Base-by-base conservation (phyloP, 345 rosid species). In the Gossypioides kirkii region DNA sequence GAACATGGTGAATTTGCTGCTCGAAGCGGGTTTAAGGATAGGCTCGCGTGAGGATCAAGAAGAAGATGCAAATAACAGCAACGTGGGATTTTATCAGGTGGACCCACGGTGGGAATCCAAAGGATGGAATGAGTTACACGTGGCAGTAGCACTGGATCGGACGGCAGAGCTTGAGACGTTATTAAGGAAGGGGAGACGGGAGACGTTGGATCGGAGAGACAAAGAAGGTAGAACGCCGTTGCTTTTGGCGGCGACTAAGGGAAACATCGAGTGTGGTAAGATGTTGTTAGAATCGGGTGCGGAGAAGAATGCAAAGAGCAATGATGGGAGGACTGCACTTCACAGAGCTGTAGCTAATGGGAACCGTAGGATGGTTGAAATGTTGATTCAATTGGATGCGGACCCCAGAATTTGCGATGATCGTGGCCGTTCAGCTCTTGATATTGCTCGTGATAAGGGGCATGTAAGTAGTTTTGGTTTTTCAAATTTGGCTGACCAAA, bases 371-470 rank as follows among this genome's bases (percentile, higher is more conserved):
- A 85, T 83, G 88, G 86, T 61, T 17, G 81, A 83, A 74, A 74
- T 76, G 84, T 67, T 83, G 41, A 69, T 83, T 11, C 78, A 79
- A n/a, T 20, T 72, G 67, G 86, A 79, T 20, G 82, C 86, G 2
- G 85, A 85, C 78, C 86, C 85, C 79, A 78, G 68, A 0, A 63
- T 78, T 63, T 10, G 0, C 8, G 87, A 85, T 55, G 79, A 78
- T 82, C 81, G 81, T 71, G 86, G 84, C 85, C 82, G 85, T 74
- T 80, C 89, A 26, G 78, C 83, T 1, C 10, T 82, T 67, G 87
- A 77, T 41, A 76, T 71, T 47, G 87, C 84, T 13, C 84, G 72
- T 0, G 82, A 81, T 3, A 80, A 75, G 73, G 84, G 78, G 45
- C 72, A 61, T 20, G 90, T 87, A 76, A 87, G 90, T 70, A 17